Evolutionary conservation across 2,329 filamentous ascomycete genomes (phyloP).

Genomic region (Fusarium hostae): DNA sequence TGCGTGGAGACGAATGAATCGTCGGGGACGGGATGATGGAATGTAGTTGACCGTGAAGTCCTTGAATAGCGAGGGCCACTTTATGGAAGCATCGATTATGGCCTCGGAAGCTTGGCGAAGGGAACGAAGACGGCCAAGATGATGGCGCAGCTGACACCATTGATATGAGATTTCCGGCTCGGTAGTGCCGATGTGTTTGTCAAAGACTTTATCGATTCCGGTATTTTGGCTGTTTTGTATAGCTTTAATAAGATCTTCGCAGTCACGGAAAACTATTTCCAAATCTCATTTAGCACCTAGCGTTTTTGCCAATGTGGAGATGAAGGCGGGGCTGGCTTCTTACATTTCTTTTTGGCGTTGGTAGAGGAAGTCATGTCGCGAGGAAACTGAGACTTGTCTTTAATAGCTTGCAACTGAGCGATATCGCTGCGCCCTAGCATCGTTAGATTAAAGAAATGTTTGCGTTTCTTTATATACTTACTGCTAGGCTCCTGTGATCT

Average conservation of each 20-base stretch:
- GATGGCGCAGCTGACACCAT: conserved; percentile 5
- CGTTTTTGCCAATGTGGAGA: background rate
- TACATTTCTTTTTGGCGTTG: background rate
- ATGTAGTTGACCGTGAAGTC: conserved; percentile 1
- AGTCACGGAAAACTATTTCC: background rate
- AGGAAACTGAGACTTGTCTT: background rate
- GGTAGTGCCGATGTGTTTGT: background rate
- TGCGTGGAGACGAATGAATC: background rate
- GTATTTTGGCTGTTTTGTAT: background rate
- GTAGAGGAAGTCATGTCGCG: background rate
- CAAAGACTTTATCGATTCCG: background rate
- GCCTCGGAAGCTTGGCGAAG: conserved; percentile 2
- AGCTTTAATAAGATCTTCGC: conserved; percentile 6
- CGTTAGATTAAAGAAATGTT: background rate
- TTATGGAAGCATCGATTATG: background rate
- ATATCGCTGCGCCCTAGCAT: background rate
- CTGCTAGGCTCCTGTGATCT: background rate
- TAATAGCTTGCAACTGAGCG: background rate
- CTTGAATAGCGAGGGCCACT: conserved; percentile 2
- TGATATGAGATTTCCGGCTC: background rate
- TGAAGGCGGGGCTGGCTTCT: background rate
- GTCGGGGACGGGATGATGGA: background rate
- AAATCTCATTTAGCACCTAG: background rate
- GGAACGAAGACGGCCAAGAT: conserved; percentile 9
- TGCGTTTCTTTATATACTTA: background rate